phyloP scores from a whole-genome alignment of 78 protist genomes.

The Dictyostelium brefeldianum region DNA sequence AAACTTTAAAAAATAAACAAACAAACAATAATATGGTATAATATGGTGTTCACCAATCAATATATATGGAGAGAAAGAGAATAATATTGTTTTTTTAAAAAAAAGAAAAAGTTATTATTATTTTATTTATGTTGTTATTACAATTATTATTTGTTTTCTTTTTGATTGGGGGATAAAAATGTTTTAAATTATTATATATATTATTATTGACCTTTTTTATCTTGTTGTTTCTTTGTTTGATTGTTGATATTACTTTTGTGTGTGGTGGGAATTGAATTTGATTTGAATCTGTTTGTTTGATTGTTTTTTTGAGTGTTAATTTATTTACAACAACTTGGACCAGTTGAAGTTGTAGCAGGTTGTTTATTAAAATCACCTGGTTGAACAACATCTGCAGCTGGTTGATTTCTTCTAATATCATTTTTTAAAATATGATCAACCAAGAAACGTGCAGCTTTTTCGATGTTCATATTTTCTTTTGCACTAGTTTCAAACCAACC shows the following conservation, averaged over 20 bases:
- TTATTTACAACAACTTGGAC: slow-evolving; percentile 61
- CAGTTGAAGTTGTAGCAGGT: slow-evolving; percentile 23
- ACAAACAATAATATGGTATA: neutral
- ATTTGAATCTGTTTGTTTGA: neutral
- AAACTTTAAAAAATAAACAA: slow-evolving; percentile 67
- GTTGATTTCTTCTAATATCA: slow-evolving; percentile 76
- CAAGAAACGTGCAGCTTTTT: slow-evolving; percentile 87
- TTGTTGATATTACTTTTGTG: neutral
- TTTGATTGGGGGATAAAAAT: neutral
- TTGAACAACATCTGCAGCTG: slow-evolving; percentile 8
- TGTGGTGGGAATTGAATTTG: too few relatives aligned
- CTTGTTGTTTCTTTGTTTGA: neutral
- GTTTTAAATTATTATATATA: neutral
- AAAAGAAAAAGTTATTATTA: neutral
- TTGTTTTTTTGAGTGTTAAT: neutral
- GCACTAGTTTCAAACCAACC: slow-evolving; percentile 95
- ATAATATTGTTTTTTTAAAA: neutral
- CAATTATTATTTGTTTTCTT: neutral
- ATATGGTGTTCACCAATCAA: neutral
- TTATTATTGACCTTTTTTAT: neutral
- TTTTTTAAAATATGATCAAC: slow-evolving; percentile 88
- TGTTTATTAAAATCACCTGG: slow-evolving; percentile 23
- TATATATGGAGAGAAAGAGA: neutral
- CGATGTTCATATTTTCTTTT: slow-evolving; percentile 91
- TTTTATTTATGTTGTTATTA: neutral